phyloP scores from a whole-genome alignment of 2,329 filamentous ascomycete genomes.

The Thielaviopsis punctulata region DNA sequence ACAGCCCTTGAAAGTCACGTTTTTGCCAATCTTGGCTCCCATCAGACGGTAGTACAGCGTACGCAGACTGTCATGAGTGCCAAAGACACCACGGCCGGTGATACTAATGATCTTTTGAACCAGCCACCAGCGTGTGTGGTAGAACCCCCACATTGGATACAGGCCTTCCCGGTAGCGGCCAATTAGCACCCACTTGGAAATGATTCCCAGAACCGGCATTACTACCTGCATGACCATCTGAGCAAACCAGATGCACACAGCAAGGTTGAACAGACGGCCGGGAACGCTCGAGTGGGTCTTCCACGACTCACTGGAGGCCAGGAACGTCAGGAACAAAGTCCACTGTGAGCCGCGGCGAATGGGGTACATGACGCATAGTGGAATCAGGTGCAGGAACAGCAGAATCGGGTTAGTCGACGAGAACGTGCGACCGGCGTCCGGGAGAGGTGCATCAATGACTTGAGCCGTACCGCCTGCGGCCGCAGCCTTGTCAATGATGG shows the following conservation, averaged over 20 bases:
- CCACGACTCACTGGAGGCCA: conserved; percentile 25
- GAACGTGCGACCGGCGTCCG: conserved; percentile 23
- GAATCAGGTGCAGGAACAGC: conserved; percentile 32
- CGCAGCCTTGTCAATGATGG: conserved; percentile 21
- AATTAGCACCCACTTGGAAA: conserved; percentile 36
- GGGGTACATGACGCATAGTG: conserved; percentile 32
- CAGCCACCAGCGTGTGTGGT: conserved; percentile 43
- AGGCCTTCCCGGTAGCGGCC: conserved; percentile 34
- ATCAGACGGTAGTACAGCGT: conserved; percentile 32
- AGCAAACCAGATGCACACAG: conserved; percentile 26
- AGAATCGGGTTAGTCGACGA: conserved; percentile 33
- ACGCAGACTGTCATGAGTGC: conserved; percentile 21
- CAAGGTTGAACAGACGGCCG: conserved; percentile 32
- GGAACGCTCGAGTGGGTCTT: conserved; percentile 22
- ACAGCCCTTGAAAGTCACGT: conserved; percentile 29
- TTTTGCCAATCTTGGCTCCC: conserved; percentile 34
- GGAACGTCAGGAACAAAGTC: conserved; percentile 32
- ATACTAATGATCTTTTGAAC: conserved; percentile 34
- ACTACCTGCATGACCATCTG: conserved; percentile 23
- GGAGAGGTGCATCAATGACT: conserved; percentile 12
- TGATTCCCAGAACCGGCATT: conserved; percentile 30
- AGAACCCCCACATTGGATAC: conserved; percentile 41
- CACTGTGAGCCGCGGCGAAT: conserved; percentile 33
- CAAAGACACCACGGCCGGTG: conserved; percentile 30
- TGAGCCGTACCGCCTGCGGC: conserved; percentile 9